These are phyloP conservation scores for Lepraria neglecta DNA, from an alignment of 495 filamentous ascomycete species.

Conservation along the genomic window DNA sequence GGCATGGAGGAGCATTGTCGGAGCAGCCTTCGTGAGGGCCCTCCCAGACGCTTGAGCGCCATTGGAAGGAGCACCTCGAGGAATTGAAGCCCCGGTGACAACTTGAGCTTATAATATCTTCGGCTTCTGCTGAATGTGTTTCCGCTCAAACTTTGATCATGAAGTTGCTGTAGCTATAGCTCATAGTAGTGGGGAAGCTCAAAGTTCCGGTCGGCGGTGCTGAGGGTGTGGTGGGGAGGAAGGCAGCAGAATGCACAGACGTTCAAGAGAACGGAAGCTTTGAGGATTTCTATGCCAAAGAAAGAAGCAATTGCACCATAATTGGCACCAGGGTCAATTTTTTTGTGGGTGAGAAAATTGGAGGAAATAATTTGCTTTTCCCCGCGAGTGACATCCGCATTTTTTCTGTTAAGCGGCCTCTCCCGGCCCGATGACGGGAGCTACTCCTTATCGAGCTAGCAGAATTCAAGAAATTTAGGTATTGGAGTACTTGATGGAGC, in stretches of 20 bases:
- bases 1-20: constrained; percentile 6
- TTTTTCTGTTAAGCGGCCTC: constrained; percentile 8
- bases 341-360: not conserved
- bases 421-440: constrained; percentile 5
- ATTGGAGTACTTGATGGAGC: not conserved
- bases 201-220: not conserved
- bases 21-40: constrained; percentile 13
- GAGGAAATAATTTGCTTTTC: not conserved
- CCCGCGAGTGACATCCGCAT: constrained; percentile 1
- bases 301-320: not conserved
- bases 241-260: no score
- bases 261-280: not conserved
- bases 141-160: not conserved
- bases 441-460: not conserved
- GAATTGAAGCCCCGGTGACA: not conserved
- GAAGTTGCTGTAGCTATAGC: not conserved
- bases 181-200: not conserved
- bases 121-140: not conserved
- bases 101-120: not conserved
- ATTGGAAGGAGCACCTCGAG: constrained; percentile 8
- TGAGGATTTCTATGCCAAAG: no score
- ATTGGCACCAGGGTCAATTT: not conserved
- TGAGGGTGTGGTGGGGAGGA: not conserved
- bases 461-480: no score
- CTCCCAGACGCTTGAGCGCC: constrained; percentile 17